Base-by-base conservation (phyloP, 1,284 basidiomycete species). In the Rhodofomes roseus region DNA sequence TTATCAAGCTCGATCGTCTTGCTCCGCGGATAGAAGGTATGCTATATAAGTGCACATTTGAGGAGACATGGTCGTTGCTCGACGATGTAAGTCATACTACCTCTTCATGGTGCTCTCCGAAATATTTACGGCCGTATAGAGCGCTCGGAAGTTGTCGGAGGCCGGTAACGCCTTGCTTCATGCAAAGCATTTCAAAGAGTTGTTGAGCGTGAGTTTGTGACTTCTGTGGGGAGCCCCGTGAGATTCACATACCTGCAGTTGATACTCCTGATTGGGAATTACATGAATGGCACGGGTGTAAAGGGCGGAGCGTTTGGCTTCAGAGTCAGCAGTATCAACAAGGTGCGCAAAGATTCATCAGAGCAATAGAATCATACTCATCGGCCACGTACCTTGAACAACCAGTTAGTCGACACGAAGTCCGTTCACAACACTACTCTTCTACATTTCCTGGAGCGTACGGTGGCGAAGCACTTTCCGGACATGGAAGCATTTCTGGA, bases 241-340 rank as follows among this genome's bases (percentile, higher is more conserved):
- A 62, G 16, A 18, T 9, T n/a, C 37, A 63, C 55, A 40, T 43
- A 70, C 53, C 57, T 23, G 7, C 63, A 95, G 91, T 81, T 98
- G 51, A 96, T 99, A 64, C 84, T 99, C 12, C 84, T 97, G 66
- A 87, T 99, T 70, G 96, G 96, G 62, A 99, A 99, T 74, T 99
- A 95, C 73, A 95, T 99, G 87, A 99, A 99, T 72, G 95, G 95
- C 25, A 93, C 94, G 44, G 95, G 96, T 63, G 86, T 95, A 68
- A 98, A 98, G 72, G 96, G 96, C 62, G 96, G 96, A 29, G 97
- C 97, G 0, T 97, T 95, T 69, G 96, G 96, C 58, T 99, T 99
- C 85, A 89, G 93, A 70, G 89, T 98, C 61, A 95, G 93, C 75
- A 97, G 95, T 74, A 97, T 99, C 77, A 99, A 99, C 79, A 96